These are phyloP conservation scores for Escallonia herrerae DNA, from an alignment of 129 eudicot genomes.

Conservation along the genomic window DNA sequence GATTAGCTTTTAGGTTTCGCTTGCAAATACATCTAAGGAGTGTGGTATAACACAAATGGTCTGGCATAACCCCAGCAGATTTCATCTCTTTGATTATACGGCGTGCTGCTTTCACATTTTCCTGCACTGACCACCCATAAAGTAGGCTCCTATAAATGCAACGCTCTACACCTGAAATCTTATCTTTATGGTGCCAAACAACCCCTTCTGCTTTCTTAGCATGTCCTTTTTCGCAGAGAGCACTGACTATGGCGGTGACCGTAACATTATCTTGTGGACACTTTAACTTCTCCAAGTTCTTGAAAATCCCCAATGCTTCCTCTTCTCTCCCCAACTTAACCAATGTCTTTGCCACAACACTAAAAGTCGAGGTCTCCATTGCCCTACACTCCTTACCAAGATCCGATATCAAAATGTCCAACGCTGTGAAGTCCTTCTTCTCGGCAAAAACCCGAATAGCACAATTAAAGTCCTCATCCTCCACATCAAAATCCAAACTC, in stretches of 20 bases:
- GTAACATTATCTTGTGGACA: conserved; percentile 41
- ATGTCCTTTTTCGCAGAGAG: conserved; percentile 59
- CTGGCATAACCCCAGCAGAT: conserved; percentile 39
- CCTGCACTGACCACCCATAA: conserved; percentile 45
- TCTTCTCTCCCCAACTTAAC: conserved; percentile 56
- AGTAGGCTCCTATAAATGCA: conserved; percentile 52
- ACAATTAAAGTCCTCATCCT: conserved; percentile 41
- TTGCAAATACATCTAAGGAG: conserved; percentile 49
- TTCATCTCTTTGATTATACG: conserved; percentile 50
- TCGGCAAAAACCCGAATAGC: conserved; percentile 50
- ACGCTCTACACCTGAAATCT: conserved; percentile 35
- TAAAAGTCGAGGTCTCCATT: conserved; percentile 46
- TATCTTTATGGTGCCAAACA: conserved; percentile 45
- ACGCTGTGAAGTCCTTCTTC: conserved; percentile 40
- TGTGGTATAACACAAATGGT: conserved; percentile 47
- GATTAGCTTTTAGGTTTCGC: conserved; percentile 44
- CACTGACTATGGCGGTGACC: conserved; percentile 40
- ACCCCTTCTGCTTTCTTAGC: conserved; percentile 62
- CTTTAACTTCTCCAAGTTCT: conserved; percentile 40
- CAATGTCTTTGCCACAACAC: conserved; percentile 29
- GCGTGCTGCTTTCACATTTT: conserved; percentile 52
- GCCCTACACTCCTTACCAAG: conserved; percentile 38
- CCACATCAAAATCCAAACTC: conserved; percentile 17
- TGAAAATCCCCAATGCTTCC: conserved; percentile 57
- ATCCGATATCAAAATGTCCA: conserved; percentile 40